Evolutionary conservation across 228 moss, liverwort and hornwort genomes (phyloP).

Genomic region (Sphagnum magellanicum): DNA sequence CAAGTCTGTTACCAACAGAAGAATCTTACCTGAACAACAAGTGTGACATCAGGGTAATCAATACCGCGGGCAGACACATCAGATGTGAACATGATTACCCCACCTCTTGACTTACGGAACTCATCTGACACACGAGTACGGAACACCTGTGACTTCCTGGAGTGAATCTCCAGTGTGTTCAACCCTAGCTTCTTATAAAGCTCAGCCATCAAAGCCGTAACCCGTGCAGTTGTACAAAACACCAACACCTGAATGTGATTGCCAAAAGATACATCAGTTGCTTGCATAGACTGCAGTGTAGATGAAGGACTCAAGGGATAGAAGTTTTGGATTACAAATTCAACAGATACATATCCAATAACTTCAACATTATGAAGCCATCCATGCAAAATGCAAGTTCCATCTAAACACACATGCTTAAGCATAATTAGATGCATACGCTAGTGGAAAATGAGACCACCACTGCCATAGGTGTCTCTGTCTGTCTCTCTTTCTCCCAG

Average conservation of each 20-base stretch:
- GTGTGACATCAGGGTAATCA: conserved; percentile 97
- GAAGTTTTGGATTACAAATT: too few relatives aligned
- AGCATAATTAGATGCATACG: too few relatives aligned
- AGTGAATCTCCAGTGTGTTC: conserved; percentile 92
- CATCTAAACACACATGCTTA: too few relatives aligned
- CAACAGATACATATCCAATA: too few relatives aligned
- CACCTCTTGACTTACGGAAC: conserved; percentile 73
- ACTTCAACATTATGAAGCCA: too few relatives aligned
- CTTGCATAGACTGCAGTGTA: too few relatives aligned
- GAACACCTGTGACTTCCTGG: conserved; percentile 70
- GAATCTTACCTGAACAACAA: conserved; percentile 80
- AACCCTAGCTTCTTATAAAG: conserved; percentile 68
- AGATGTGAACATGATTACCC: conserved; percentile 93
- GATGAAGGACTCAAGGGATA: too few relatives aligned
- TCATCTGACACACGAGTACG: conserved; percentile 79
- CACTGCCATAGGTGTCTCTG: too few relatives aligned
- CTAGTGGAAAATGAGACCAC: too few relatives aligned
- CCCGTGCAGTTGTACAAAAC: conserved; percentile 88
- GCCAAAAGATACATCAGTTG: not conserved
- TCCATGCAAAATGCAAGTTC: too few relatives aligned
- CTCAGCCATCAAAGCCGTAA: conserved; percentile 77
- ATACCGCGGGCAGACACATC: conserved; percentile 99
- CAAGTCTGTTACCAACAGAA: too few relatives aligned
- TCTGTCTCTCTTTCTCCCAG: too few relatives aligned
- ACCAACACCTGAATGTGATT: conserved; percentile 60